phyloP scores from a whole-genome alignment of 1,284 basidiomycete species.

The Chiua sp. region DNA sequence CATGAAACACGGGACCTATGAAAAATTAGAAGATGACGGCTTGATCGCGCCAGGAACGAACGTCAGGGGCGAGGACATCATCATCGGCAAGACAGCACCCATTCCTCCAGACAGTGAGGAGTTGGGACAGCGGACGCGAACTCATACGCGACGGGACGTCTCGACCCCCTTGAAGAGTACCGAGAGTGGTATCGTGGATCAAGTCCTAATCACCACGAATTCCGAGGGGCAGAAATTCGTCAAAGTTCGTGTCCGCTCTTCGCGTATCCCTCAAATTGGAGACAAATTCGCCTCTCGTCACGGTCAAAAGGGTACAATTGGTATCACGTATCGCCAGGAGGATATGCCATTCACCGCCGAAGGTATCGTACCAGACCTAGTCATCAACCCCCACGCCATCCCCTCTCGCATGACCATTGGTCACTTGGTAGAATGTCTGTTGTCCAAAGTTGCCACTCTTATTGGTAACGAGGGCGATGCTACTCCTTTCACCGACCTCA shows the following conservation, averaged over 20 bases:
- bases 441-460: slow-evolving; percentile 96
- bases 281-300: slow-evolving; percentile 99
- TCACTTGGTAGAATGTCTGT: slow-evolving; percentile 97
- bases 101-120: slow-evolving; percentile 97
- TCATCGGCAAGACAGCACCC: slow-evolving; percentile 99
- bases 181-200: slow-evolving; percentile 97
- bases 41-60: slow-evolving; percentile 95
- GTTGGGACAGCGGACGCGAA: slow-evolving; percentile 91
- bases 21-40: slow-evolving; percentile 97
- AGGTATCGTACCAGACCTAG: slow-evolving; percentile 95
- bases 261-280: slow-evolving; percentile 95
- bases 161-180: slow-evolving; percentile 98
- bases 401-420: slow-evolving; percentile 99
- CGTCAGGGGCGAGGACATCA: slow-evolving; percentile 97
- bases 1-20: slow-evolving; percentile 99
- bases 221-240: slow-evolving; percentile 98
- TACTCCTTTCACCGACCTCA: slow-evolving; percentile 98
- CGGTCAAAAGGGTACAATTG: slow-evolving; percentile 99
- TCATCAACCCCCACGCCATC: slow-evolving; percentile 99
- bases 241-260: slow-evolving; percentile 96
- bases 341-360: slow-evolving; percentile 99
- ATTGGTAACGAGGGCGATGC: slow-evolving; percentile 98
- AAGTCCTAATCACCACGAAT: slow-evolving; percentile 97
- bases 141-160: slow-evolving; percentile 92
- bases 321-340: slow-evolving; percentile 99